phyloP scores from a whole-genome alignment of 805 yeast genomes.

The Pachysolen tannophilus region DNA sequence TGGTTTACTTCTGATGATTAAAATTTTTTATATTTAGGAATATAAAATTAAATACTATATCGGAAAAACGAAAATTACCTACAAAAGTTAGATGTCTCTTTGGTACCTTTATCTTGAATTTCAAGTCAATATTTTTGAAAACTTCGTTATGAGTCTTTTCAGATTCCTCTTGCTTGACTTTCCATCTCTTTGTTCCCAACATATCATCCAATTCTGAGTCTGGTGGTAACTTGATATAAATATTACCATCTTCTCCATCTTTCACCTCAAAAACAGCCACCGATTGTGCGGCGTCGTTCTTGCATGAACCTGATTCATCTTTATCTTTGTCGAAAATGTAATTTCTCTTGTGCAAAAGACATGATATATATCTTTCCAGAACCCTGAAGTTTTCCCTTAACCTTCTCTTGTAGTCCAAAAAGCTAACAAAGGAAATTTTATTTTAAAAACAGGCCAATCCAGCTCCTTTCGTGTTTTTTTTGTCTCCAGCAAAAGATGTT shows the following conservation, averaged over 20 bases:
- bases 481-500: no score
- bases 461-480: no score
- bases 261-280: slow-evolving; percentile 26
- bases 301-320: slow-evolving; percentile 22
- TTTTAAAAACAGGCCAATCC: no score
- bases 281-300: slow-evolving; percentile 21
- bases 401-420: no score
- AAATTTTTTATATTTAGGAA: no score
- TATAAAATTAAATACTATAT: slow-evolving; percentile 6
- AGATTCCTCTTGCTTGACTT: slow-evolving; percentile 19
- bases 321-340: slow-evolving; percentile 18
- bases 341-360: slow-evolving; percentile 30
- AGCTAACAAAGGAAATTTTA: no score
- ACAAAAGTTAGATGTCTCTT: slow-evolving; percentile 10
- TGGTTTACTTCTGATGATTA: no score
- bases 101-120: slow-evolving; percentile 19
- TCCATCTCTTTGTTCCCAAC: slow-evolving; percentile 27
- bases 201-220: slow-evolving; percentile 24
- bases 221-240: slow-evolving; percentile 24
- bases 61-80: slow-evolving; percentile 10
- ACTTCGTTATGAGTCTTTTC: slow-evolving; percentile 9
- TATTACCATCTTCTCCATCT: slow-evolving; percentile 22
- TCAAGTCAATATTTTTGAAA: slow-evolving; percentile 14
- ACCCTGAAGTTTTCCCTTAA: no score
- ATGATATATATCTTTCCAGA: slow-evolving; percentile 27